Base-by-base conservation (phyloP, 768 basidiomycete species). In the Leccinellum luteum region DNA sequence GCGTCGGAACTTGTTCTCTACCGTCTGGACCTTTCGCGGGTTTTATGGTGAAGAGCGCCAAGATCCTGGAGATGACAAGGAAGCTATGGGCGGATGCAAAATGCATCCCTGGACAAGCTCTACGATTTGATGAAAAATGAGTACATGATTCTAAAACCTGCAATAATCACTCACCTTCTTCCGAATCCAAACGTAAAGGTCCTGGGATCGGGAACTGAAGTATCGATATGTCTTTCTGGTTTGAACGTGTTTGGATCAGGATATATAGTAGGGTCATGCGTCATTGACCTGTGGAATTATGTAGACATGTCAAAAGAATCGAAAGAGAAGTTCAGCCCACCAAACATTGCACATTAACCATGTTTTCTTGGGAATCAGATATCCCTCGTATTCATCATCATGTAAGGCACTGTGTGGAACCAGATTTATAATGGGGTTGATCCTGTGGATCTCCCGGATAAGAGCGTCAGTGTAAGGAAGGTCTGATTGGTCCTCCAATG, bases 231-330 rank as follows among this genome's bases (percentile, higher is more conserved):
- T 4, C 73, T 69, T 12, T 68, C 63, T 7, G 72, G 72, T 27
- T 64, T 64, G 60, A 75, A 74, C 17, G 17, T 45, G 47, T 64
- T 55, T 4, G 70, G 69, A 31, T 74, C 51, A 3, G 72, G 69
- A 48, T 73, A 75, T 9, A 64, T 13, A 15, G 59, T 48, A n/a
- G 64, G 57, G 52, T 75, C 72, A 38, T 68, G 72, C 2, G 70
- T 64, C 48, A 76, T 74, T 9, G 66, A 68, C 71, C 73, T 73
- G 48, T 51, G 34, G 23, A 27, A 48, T 15, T 8, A 50, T 45
- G 19, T 21, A 57, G 8, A 6, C 12, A 25, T 27, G 10, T 25
- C 6, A 4, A 32, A 44, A 3, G 12, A 19, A 21, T 15, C 8
- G 30, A 51, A 49, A 15, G 13, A 55, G 27, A 30, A 27, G 17